Percentiles rank a stretch among this genome's conserved stretches.
Conservation (phyloP, 2,329 filamentous ascomycete genomes). For the Botrytis fragariae region DNA sequence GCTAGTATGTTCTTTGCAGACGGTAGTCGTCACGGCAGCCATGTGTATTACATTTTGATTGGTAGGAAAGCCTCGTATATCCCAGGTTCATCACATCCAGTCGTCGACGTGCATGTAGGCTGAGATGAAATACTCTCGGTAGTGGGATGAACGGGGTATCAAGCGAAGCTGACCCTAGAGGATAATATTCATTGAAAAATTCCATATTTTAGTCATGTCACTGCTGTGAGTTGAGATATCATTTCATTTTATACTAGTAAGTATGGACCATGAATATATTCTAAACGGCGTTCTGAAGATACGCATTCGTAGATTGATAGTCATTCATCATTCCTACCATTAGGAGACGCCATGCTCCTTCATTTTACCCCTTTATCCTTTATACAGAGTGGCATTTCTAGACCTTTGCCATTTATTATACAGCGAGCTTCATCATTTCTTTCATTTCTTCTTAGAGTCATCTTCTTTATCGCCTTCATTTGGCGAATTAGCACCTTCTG, state of each 20-base stretch:
- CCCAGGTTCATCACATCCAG: neutral
- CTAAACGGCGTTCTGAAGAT: slow-evolving; percentile 1
- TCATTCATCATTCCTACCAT: slow-evolving; percentile 16
- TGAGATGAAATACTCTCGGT: neutral
- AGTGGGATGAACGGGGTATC: neutral
- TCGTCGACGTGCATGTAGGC: neutral
- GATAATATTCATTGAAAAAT: neutral
- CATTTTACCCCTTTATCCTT: neutral
- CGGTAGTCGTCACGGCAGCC: slow-evolving; percentile 9
- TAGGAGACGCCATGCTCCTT: slow-evolving; percentile 16
- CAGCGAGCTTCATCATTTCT: slow-evolving; percentile 4
- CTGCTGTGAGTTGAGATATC: slow-evolving; percentile 18
- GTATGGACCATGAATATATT: slow-evolving; percentile 6
- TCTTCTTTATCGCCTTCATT: slow-evolving; percentile 21
- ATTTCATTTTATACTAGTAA: slow-evolving; percentile 19
- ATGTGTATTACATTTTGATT: neutral
- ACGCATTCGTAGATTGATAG: slow-evolving; percentile 4
- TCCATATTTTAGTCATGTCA: neutral
- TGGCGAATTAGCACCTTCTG: slow-evolving; percentile 50
- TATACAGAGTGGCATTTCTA: slow-evolving; percentile 12
- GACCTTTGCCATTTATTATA: slow-evolving; percentile 10
- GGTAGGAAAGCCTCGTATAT: neutral
- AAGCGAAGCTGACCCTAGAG: neutral
- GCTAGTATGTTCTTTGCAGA: neutral
- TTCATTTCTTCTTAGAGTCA: slow-evolving; percentile 20